A percentile compares a stretch with the other conserved stretches of the same genome.
These are phyloP conservation scores for peach (Prunus persica) DNA, from an alignment of 306 rosid genomes.

Conservation along the genomic window DNA sequence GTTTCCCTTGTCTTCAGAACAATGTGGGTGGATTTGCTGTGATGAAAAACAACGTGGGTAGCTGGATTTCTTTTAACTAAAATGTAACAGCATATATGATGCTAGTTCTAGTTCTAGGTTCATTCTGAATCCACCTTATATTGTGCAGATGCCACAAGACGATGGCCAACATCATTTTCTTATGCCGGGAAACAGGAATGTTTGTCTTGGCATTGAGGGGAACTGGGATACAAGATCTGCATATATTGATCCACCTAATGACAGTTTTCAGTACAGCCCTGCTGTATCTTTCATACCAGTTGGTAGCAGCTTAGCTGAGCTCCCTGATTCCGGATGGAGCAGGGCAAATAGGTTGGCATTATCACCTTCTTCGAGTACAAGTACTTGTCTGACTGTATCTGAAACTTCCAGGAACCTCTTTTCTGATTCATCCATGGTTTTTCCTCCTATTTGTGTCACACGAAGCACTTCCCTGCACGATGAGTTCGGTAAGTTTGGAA, in stretches of 20 bases:
- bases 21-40: conserved; percentile 1
- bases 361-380: background rate
- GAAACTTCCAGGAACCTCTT: background rate
- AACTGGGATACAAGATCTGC: background rate
- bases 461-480: conserved; percentile 2
- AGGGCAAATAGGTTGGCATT: conserved; percentile 1
- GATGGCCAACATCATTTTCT: conserved; percentile 1
- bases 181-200: background rate
- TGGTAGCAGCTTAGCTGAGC: background rate
- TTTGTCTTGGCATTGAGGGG: background rate
- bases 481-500: conserved; percentile 15
- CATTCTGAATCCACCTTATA: conserved; percentile 10
- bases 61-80: background rate
- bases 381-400: background rate
- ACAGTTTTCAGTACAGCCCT: background rate
- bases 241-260: background rate
- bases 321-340: conserved; percentile 7
- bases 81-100: background rate
- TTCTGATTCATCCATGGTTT: background rate
- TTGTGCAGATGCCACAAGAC: conserved; percentile 21
- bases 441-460: background rate
- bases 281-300: background rate
- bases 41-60: conserved; percentile 16
- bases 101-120: background rate
- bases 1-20: conserved; percentile 26